These are phyloP conservation scores for Phytophthora melonis DNA, from an alignment of 352 stramenopile genomes.

Conservation along the genomic window DNA sequence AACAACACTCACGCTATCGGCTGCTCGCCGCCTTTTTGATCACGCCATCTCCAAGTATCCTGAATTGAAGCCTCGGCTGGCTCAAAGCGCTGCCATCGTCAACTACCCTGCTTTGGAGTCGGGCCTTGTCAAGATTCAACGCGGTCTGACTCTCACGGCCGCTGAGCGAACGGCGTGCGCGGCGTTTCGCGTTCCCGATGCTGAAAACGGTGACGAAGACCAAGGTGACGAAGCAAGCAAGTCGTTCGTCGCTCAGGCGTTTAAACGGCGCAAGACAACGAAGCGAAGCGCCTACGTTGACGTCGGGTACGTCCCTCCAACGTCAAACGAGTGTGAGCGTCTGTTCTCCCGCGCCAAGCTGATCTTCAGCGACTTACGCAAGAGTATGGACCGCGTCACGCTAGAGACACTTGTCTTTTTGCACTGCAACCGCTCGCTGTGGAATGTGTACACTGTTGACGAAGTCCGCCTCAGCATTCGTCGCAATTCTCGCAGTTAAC, in stretches of 20 bases:
- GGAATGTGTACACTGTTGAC: not conserved
- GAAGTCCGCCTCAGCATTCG: not conserved
- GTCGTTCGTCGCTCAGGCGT: not conserved
- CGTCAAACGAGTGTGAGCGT: not conserved
- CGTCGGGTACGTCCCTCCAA: not conserved
- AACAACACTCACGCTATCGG: no score
- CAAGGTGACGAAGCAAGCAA: not conserved
- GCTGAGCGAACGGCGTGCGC: not conserved
- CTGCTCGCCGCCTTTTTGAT: not conserved
- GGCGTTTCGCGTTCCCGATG: not conserved
- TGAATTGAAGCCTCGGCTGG: not conserved
- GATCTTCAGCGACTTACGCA: not conserved
- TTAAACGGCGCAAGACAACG: not conserved
- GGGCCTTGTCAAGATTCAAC: not conserved
- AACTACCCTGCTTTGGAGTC: not conserved
- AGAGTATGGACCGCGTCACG: not conserved
- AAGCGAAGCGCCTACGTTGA: not conserved
- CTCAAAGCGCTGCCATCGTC: not conserved
- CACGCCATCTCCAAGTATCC: not conserved
- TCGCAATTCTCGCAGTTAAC: not conserved
- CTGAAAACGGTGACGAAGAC: not conserved
- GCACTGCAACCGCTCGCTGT: not conserved
- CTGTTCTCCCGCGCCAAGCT: not conserved
- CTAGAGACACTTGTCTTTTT: not conserved
- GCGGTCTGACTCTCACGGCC: not conserved